Percentiles rank a stretch among this genome's conserved stretches.
Evolutionary conservation across 2,329 filamentous ascomycete species (phyloP).

Genomic region (Cercospora sp.): DNA sequence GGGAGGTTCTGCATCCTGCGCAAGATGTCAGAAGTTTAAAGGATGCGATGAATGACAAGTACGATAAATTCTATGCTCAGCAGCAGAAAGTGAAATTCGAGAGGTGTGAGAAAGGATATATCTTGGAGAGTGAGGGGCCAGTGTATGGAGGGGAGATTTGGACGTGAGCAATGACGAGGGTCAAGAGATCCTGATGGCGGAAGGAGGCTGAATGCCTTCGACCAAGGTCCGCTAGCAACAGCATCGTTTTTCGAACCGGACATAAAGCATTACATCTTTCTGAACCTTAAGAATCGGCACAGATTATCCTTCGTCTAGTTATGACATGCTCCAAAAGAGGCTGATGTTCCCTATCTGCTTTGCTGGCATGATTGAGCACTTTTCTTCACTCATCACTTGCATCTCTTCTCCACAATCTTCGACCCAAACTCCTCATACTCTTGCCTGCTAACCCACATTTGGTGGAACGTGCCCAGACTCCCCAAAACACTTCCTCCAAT

Average conservation of each 20-base stretch:
- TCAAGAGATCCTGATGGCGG: not conserved
- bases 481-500: conserved; percentile 95
- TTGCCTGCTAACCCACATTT: conserved; percentile 98
- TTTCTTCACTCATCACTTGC: conserved; percentile 62
- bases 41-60: conserved; percentile 16
- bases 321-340: not conserved
- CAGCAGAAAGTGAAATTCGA: conserved; percentile 24
- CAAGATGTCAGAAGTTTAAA: conserved; percentile 12
- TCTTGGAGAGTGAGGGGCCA: conserved; percentile 25
- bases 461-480: conserved; percentile 95
- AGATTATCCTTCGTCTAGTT: not conserved
- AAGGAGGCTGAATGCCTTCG: not conserved
- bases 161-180: not conserved
- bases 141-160: conserved; percentile 10
- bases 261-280: not conserved
- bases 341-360: not conserved
- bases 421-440: conserved; percentile 96
- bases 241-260: not conserved
- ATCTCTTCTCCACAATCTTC: conserved; percentile 90
- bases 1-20: conserved; percentile 22
- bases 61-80: conserved; percentile 22
- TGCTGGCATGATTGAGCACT: not conserved
- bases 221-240: not conserved
- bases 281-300: not conserved
- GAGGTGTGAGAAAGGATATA: conserved; percentile 29